Evolutionary conservation across 2,329 filamentous ascomycete genomes (phyloP).

Genomic region (Penicillium sp.): DNA sequence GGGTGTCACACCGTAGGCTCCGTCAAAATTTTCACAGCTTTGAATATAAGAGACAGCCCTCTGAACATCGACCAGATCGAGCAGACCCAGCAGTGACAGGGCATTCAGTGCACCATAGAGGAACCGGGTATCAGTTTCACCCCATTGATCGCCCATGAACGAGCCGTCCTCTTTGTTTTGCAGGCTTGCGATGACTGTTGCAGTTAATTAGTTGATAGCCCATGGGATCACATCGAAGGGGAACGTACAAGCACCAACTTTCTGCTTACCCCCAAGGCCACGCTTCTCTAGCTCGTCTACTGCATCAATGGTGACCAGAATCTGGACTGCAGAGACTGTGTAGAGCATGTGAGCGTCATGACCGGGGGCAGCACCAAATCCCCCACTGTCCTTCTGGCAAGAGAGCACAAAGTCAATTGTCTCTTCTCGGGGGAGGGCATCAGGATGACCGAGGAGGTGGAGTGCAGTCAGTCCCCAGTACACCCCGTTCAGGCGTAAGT

Average conservation of each 20-base stretch:
- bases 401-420: slow-evolving; percentile 92
- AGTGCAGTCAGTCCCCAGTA: slow-evolving; percentile 95
- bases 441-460: slow-evolving; percentile 77
- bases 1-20: slow-evolving; percentile 85
- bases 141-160: slow-evolving; percentile 94
- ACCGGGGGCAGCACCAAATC: slow-evolving; percentile 89
- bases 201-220: slow-evolving; percentile 20
- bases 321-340: slow-evolving; percentile 92
- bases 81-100: slow-evolving; percentile 75
- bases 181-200: slow-evolving; percentile 71
- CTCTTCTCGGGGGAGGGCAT: slow-evolving; percentile 76
- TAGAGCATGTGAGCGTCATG: slow-evolving; percentile 97
- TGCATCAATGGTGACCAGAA: slow-evolving; percentile 82
- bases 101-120: slow-evolving; percentile 89
- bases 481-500: slow-evolving; percentile 89
- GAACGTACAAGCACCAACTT: slow-evolving; percentile 75
- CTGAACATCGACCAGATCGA: slow-evolving; percentile 73
- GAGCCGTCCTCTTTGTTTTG: slow-evolving; percentile 82
- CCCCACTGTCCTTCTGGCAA: slow-evolving; percentile 86
- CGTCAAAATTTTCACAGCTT: slow-evolving; percentile 89
- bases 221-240: slow-evolving; percentile 16
- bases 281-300: slow-evolving; percentile 76
- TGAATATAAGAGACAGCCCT: slow-evolving; percentile 78
- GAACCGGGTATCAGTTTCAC: slow-evolving; percentile 93
- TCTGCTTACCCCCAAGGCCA: slow-evolving; percentile 66